Conservation (phyloP, 2,329 filamentous ascomycete genomes). For the Alternaria sp. region DNA sequence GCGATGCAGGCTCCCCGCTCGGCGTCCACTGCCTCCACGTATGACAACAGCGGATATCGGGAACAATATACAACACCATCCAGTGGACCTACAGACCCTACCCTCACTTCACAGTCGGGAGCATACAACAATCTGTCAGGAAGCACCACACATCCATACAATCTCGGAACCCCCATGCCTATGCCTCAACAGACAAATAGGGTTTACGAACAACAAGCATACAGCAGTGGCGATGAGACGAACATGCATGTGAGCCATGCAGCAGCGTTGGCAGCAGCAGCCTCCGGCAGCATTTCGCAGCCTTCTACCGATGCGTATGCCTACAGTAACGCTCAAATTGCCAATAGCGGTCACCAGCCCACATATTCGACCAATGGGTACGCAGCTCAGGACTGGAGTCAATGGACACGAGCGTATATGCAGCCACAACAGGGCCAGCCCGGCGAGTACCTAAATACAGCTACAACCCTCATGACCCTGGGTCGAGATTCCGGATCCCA, state of each 20-base stretch:
- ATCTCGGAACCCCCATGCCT: constrained; percentile 31
- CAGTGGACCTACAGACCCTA: constrained; percentile 30
- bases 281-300: constrained; percentile 32
- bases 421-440: constrained; percentile 35
- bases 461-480: constrained; percentile 51
- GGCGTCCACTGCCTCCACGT: constrained; percentile 27
- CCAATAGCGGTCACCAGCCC: constrained; percentile 27
- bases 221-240: constrained; percentile 35
- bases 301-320: constrained; percentile 34
- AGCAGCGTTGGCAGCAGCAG: constrained; percentile 39
- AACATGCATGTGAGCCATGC: constrained; percentile 44
- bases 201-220: constrained; percentile 41
- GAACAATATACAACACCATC: constrained; percentile 34
- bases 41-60: constrained; percentile 36
- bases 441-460: constrained; percentile 50
- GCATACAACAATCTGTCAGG: constrained; percentile 32
- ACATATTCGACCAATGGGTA: constrained; percentile 39
- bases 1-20: constrained; percentile 41
- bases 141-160: constrained; percentile 36
- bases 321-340: constrained; percentile 35
- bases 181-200: constrained; percentile 33
- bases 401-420: constrained; percentile 48
- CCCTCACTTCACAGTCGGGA: constrained; percentile 29
- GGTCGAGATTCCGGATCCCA: constrained; percentile 40
- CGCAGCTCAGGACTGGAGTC: constrained; percentile 45